phyloP scores from a whole-genome alignment of 1,284 basidiomycete genomes.

The Pseudozyma tsukubaensis region DNA sequence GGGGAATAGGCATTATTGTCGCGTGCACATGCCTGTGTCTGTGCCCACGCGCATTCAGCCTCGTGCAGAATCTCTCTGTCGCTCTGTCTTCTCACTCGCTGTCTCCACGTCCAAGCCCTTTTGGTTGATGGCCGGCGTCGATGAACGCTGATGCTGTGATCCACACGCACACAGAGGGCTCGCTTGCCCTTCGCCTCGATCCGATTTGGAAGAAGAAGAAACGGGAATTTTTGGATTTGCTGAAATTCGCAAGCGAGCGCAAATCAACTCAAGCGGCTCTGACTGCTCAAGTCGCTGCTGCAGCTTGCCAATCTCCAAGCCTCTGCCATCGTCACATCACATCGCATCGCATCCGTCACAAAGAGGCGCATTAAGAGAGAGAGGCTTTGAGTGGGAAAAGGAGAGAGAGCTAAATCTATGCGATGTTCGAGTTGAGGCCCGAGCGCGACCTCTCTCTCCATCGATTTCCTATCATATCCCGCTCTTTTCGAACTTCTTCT shows the following conservation, averaged over 20 bases:
- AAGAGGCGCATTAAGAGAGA: not conserved
- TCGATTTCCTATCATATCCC: constrained; percentile 4
- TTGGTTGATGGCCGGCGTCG: no score
- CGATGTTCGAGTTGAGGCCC: not conserved
- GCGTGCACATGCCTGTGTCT: constrained; percentile 22
- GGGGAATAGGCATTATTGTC: constrained; percentile 13
- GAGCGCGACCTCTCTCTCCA: constrained; percentile 5
- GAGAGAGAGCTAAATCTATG: no score
- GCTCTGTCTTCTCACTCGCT: not conserved
- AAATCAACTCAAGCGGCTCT: not conserved
- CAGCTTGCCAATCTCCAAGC: not conserved
- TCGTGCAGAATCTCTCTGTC: not conserved
- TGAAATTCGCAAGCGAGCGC: constrained; percentile 7
- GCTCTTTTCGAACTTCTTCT: constrained; percentile 12
- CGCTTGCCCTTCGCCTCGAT: no score
- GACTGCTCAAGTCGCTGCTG: not conserved
- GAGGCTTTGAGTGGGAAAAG: no score
- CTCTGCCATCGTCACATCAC: not conserved
- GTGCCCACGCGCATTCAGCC: constrained; percentile 14
- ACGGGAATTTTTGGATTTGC: not conserved
- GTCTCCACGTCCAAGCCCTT: no score
- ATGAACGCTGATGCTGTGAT: no score
- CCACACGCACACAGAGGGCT: no score
- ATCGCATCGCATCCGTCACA: constrained; percentile 1
- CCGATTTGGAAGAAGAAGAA: not conserved